These are phyloP conservation scores for Meyerozyma guilliermondii DNA, from an alignment of 1,139 yeast genomes.

Conservation along the genomic window DNA sequence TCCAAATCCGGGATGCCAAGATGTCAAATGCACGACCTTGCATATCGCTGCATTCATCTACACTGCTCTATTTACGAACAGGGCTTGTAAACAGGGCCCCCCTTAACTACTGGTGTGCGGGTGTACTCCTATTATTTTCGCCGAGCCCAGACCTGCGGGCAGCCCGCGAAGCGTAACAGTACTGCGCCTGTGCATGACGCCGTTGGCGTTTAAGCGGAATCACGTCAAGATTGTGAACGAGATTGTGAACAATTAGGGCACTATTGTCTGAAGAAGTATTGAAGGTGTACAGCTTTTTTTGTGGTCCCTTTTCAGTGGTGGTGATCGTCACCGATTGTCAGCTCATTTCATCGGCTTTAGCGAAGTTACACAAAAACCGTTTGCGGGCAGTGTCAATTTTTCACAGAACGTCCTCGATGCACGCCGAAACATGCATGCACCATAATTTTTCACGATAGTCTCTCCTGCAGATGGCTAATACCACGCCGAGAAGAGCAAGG, in stretches of 20 bases:
- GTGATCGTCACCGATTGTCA: too few species aligned
- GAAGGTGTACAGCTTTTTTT: too few species aligned
- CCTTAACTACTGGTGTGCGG: not conserved
- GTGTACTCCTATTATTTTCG: not conserved
- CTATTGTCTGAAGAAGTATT: too few species aligned
- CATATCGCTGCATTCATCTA: constrained; percentile 1
- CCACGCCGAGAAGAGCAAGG: too few species aligned
- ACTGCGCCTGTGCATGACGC: too few species aligned
- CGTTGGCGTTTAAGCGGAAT: too few species aligned
- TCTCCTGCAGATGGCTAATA: too few species aligned
- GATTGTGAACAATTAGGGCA: too few species aligned
- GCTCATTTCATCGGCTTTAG: not conserved
- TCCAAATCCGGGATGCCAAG: not conserved
- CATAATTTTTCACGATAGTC: not conserved
- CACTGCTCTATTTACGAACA: constrained; percentile 1
- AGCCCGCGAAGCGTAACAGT: not conserved
- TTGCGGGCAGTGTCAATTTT: not conserved
- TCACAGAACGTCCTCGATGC: not conserved
- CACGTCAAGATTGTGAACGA: too few species aligned
- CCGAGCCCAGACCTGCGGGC: not conserved
- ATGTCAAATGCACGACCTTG: constrained; percentile 1
- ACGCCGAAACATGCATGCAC: not conserved
- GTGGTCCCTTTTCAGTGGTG: too few species aligned
- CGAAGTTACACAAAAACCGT: not conserved
- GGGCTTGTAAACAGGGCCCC: not conserved